These are phyloP conservation scores for Fusarium vanettenii DNA, from an alignment of 2,329 filamentous ascomycete genomes.

Conservation along the genomic window DNA sequence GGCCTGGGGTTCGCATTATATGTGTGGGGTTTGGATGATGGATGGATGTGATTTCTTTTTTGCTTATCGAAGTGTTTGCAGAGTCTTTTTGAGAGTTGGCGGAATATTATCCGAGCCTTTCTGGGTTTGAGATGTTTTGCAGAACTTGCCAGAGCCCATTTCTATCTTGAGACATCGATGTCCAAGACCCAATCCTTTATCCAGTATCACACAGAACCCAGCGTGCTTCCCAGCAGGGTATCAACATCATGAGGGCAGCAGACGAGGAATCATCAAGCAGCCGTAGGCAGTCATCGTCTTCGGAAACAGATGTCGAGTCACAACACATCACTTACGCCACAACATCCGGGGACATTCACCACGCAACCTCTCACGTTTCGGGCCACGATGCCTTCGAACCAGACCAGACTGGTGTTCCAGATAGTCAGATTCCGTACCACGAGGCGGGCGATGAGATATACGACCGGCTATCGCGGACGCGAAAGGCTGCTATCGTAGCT, in stretches of 20 bases:
- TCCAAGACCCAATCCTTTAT: background rate
- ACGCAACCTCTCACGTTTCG: slow-evolving; percentile 45
- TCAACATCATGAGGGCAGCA: slow-evolving; percentile 15
- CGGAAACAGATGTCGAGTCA: background rate
- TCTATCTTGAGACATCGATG: background rate
- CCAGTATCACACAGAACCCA: background rate
- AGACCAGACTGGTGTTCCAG: slow-evolving; percentile 6
- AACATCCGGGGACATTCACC: slow-evolving; percentile 26
- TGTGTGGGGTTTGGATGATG: background rate
- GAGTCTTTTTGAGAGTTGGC: background rate
- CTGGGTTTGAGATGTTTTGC: background rate
- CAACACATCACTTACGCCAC: background rate
- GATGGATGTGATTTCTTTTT: background rate
- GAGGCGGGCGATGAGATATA: slow-evolving; percentile 67
- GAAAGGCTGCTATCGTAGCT: slow-evolving; percentile 75
- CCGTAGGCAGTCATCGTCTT: slow-evolving; percentile 1
- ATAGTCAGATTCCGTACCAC: slow-evolving; percentile 27
- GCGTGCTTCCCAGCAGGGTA: background rate
- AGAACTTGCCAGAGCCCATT: background rate
- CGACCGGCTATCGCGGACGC: slow-evolving; percentile 68
- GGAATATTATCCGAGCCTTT: background rate
- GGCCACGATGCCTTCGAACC: slow-evolving; percentile 45
- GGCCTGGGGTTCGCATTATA: background rate
- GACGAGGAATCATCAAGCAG: background rate
- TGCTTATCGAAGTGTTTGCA: background rate